phyloP scores from a whole-genome alignment of 495 filamentous ascomycete species.

The Hyphodiscus hymeniophilus region DNA sequence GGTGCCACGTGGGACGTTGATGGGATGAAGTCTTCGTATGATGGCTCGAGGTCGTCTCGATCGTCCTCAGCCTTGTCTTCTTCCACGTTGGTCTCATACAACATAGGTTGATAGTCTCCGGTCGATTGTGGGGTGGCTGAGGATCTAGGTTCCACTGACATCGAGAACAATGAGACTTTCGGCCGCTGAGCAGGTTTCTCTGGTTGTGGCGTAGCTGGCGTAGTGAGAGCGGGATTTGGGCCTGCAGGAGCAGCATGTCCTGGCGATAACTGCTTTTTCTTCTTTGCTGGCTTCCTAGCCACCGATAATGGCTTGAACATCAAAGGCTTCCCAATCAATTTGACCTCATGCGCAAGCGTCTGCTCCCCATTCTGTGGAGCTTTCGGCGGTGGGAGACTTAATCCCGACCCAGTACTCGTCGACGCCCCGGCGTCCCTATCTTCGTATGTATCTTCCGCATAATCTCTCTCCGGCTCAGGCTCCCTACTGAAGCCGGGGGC shows the following conservation, averaged over 20 bases:
- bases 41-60: neutral
- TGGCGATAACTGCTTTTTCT: constrained; percentile 32
- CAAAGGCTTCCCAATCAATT: constrained; percentile 65
- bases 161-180: constrained; percentile 57
- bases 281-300: constrained; percentile 59
- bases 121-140: constrained; percentile 7
- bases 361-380: constrained; percentile 34
- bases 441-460: constrained; percentile 18
- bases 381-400: constrained; percentile 9
- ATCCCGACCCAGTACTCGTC: constrained; percentile 1
- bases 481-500: constrained; percentile 68
- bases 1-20: constrained; percentile 10
- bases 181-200: constrained; percentile 28
- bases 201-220: constrained; percentile 5
- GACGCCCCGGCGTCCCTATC: constrained; percentile 9
- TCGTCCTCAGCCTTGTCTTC: constrained; percentile 1
- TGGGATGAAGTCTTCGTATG: constrained; percentile 20
- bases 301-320: constrained; percentile 89
- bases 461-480: constrained; percentile 10
- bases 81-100: constrained; percentile 28
- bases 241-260: constrained; percentile 2
- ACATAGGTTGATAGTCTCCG: constrained; percentile 41
- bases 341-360: constrained; percentile 49
- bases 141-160: constrained; percentile 29
- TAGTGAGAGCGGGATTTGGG: neutral